Evolutionary conservation across 2,329 filamentous ascomycete genomes (phyloP).

Genomic region (Xylaria sp.): DNA sequence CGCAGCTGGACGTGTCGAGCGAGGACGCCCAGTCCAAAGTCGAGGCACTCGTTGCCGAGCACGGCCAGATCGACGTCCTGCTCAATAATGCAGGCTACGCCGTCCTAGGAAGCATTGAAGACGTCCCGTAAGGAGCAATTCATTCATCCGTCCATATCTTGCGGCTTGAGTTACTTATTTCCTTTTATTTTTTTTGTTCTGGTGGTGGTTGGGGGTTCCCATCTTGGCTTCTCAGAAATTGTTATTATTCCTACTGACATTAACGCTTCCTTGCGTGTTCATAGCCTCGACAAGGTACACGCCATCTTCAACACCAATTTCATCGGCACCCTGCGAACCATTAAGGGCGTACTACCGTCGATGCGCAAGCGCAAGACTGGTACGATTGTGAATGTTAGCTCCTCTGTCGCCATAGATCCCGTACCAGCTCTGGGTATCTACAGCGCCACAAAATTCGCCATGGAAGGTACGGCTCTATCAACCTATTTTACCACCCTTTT

Average conservation of each 20-base stretch:
- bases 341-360: constrained; percentile 43
- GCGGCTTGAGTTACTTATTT: no score
- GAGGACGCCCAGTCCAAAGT: constrained; percentile 41
- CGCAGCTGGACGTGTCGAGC: constrained; percentile 41
- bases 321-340: constrained; percentile 44
- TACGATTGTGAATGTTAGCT: constrained; percentile 48
- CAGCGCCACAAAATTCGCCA: constrained; percentile 42
- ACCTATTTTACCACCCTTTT: no score
- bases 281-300: constrained; percentile 41
- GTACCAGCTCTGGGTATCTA: constrained; percentile 43
- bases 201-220: neutral
- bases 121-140: constrained; percentile 36
- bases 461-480: constrained; percentile 38
- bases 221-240: no score
- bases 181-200: neutral
- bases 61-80: constrained; percentile 44
- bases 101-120: constrained; percentile 42
- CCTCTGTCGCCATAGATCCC: constrained; percentile 31
- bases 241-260: constrained; percentile 20
- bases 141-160: neutral
- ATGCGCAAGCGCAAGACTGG: constrained; percentile 45
- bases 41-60: constrained; percentile 35
- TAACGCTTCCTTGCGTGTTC: neutral
- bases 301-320: constrained; percentile 45
- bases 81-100: constrained; percentile 45